These are phyloP conservation scores for Escallonia rubra DNA, from an alignment of 129 eudicot genomes.

Conservation along the genomic window DNA sequence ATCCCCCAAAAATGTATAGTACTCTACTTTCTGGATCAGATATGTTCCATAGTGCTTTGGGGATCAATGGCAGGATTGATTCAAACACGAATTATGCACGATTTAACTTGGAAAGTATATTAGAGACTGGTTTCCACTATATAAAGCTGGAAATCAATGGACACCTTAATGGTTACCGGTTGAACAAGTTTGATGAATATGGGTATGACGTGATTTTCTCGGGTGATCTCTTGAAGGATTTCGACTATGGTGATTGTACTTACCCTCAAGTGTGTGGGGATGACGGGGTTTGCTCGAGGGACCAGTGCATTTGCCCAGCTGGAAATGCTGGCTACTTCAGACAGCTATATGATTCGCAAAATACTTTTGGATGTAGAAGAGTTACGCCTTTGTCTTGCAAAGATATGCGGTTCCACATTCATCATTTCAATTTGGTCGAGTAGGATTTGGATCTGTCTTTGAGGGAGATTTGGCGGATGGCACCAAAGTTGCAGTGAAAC, in stretches of 20 bases:
- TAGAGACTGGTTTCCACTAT: not conserved
- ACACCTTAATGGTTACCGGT: not conserved
- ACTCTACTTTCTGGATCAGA: not conserved
- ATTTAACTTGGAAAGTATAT: not conserved
- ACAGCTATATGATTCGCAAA: not conserved
- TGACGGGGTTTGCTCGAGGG: constrained; percentile 25
- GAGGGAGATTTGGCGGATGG: constrained; percentile 25
- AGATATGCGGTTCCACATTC: constrained; percentile 14
- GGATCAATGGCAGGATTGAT: too few species aligned
- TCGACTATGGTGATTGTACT: not conserved
- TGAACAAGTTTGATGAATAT: not conserved
- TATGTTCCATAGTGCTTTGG: too few species aligned
- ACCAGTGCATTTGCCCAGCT: constrained; percentile 26
- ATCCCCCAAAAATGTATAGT: constrained; percentile 3
- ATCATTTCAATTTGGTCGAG: constrained; percentile 23
- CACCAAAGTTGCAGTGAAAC: constrained; percentile 34
- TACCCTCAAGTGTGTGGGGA: constrained; percentile 25
- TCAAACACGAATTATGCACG: too few species aligned
- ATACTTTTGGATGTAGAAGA: constrained; percentile 22
- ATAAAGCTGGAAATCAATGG: constrained; percentile 2
- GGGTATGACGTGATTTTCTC: not conserved
- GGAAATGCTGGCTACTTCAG: constrained; percentile 13
- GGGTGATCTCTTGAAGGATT: not conserved
- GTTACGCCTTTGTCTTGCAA: constrained; percentile 21
- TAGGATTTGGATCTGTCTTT: constrained; percentile 38